Percentiles rank a stretch among this genome's conserved stretches.
Conservation (phyloP, 2,329 filamentous ascomycete species). For the Xylariaceae sp. region DNA sequence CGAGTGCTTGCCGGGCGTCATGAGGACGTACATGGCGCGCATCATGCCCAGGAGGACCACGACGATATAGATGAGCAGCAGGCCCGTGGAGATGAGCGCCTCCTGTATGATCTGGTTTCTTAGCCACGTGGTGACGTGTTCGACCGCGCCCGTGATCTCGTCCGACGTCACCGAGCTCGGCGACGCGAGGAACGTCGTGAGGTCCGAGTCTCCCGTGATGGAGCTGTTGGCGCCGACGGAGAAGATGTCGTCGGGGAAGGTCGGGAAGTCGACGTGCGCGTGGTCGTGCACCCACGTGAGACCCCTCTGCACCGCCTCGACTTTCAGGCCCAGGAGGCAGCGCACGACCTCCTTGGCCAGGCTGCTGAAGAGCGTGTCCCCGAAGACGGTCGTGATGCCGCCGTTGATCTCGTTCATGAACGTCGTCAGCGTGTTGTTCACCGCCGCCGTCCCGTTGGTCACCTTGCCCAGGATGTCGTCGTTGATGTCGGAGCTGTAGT, state of each 20-base stretch:
- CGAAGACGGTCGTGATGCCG: conserved; percentile 72
- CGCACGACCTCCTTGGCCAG: conserved; percentile 75
- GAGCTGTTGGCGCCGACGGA: conserved; percentile 67
- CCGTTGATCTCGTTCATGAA: conserved; percentile 75
- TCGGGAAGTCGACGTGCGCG: conserved; percentile 75
- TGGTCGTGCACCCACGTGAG: conserved; percentile 92
- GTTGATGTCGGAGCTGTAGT: conserved; percentile 75
- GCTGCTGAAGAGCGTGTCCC: conserved; percentile 71
- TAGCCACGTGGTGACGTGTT: conserved; percentile 63
- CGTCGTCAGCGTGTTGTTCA: conserved; percentile 78
- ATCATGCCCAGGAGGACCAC: conserved; percentile 69
- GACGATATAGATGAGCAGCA: conserved; percentile 73
- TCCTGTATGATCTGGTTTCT: conserved; percentile 65
- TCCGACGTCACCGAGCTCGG: conserved; percentile 69
- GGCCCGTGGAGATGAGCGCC: conserved; percentile 68
- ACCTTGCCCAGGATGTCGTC: conserved; percentile 82
- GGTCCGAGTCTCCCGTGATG: conserved; percentile 51
- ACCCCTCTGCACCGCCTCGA: conserved; percentile 76
- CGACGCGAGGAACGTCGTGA: conserved; percentile 70
- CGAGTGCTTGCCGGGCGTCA: conserved; percentile 13
- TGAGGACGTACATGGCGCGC: conserved; percentile 42
- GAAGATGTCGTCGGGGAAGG: conserved; percentile 75
- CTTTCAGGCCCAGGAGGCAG: conserved; percentile 84
- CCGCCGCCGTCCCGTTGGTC: conserved; percentile 70
- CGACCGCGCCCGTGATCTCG: conserved; percentile 72